These are phyloP conservation scores for Phialophora verrucosa DNA, from an alignment of 2,329 filamentous ascomycete genomes.

Conservation along the genomic window DNA sequence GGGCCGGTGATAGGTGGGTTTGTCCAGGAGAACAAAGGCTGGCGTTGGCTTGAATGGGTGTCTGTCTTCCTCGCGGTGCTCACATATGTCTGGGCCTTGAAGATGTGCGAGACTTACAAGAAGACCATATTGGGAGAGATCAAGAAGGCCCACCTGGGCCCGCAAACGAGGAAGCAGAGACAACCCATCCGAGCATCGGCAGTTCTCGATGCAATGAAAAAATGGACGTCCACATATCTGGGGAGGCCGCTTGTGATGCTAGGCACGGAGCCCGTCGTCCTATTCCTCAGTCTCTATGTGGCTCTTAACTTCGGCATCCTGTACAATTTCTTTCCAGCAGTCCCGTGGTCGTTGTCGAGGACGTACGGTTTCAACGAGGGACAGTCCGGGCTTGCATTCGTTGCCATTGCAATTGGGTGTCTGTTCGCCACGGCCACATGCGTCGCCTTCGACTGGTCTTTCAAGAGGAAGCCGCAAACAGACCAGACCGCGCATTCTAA, in stretches of 20 bases:
- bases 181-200: conserved; percentile 58
- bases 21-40: conserved; percentile 66
- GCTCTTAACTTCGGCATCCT: conserved; percentile 23
- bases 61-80: conserved; percentile 66
- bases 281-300: conserved; percentile 22
- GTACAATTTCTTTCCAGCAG: conserved; percentile 44
- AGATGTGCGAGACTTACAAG: conserved; percentile 12
- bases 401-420: conserved; percentile 44
- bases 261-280: conserved; percentile 22
- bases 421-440: conserved; percentile 40
- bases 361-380: conserved; percentile 36
- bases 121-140: conserved; percentile 1
- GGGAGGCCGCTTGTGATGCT: conserved; percentile 21
- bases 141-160: neutral
- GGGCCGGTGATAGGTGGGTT: conserved; percentile 73
- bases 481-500: neutral
- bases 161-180: neutral
- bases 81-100: conserved; percentile 65
- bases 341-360: conserved; percentile 33
- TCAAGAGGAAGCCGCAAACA: conserved; percentile 29
- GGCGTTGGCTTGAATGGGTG: conserved; percentile 75
- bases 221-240: conserved; percentile 14
- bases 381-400: conserved; percentile 46
- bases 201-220: conserved; percentile 45
- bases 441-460: conserved; percentile 41